A percentile compares a stretch with the other conserved stretches of the same genome.
Evolutionary conservation across 306 rosid species (phyloP).

Genomic region (Morella rubra): DNA sequence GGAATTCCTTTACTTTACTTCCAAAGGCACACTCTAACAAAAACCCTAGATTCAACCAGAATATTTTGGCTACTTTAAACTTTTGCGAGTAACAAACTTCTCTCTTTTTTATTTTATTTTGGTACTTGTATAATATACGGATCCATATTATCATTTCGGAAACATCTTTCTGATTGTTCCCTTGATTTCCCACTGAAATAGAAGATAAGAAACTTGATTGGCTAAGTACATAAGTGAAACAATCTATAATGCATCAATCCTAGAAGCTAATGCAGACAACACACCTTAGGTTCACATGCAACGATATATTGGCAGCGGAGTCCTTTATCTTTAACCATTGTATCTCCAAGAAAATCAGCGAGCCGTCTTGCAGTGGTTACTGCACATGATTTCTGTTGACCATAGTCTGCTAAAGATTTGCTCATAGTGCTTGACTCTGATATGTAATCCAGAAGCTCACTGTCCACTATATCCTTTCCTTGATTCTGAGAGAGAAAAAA

Average conservation of each 20-base stretch:
- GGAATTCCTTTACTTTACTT: too few relatives aligned
- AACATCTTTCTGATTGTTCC: neutral
- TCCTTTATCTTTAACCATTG: slow-evolving; percentile 98
- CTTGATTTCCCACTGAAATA: neutral
- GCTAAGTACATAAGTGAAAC: slow-evolving; percentile 18
- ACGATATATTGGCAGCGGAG: slow-evolving; percentile 91
- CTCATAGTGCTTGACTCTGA: slow-evolving; percentile 99
- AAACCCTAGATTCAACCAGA: neutral
- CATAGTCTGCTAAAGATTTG: slow-evolving; percentile 95
- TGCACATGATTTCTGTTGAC: slow-evolving; percentile 87
- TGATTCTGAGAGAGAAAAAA: slow-evolving; percentile 61
- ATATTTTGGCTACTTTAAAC: neutral
- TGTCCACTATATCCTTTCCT: slow-evolving; percentile 85
- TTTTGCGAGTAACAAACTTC: neutral
- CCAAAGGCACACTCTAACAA: neutral
- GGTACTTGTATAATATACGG: neutral
- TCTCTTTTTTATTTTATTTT: neutral
- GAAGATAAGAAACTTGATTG: neutral
- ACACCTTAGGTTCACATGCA: slow-evolving; percentile 96
- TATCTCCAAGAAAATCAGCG: slow-evolving; percentile 90
- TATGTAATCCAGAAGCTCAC: slow-evolving; percentile 94
- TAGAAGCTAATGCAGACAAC: slow-evolving; percentile 2
- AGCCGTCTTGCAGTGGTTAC: slow-evolving; percentile 96
- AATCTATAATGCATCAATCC: slow-evolving; percentile 17
- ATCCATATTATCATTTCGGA: neutral